These are phyloP conservation scores for Dinochytrium kinnereticum DNA, from an alignment of 371 early-diverging fungal genomes.

Conservation along the genomic window DNA sequence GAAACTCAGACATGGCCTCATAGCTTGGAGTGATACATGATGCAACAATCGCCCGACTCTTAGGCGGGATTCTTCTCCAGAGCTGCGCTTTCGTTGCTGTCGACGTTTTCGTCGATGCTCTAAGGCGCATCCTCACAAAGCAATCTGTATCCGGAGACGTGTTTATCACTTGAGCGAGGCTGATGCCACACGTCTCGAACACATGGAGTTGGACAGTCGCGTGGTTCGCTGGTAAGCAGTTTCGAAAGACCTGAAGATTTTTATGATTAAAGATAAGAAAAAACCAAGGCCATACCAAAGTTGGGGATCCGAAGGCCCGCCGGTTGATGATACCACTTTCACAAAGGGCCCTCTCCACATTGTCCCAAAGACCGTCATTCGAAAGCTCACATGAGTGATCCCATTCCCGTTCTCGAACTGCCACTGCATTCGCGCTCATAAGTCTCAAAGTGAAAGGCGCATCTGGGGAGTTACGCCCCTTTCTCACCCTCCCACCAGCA, in stretches of 20 bases:
- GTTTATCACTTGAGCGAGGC: slow-evolving; percentile 25
- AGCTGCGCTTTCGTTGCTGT: slow-evolving; percentile 3
- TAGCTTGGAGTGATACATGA: slow-evolving; percentile 22
- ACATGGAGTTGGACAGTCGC: slow-evolving; percentile 8
- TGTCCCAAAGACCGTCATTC: slow-evolving; percentile 22
- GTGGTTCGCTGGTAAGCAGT: not conserved
- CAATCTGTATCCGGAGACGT: not conserved
- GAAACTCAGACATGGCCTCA: slow-evolving; percentile 22
- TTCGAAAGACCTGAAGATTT: not conserved
- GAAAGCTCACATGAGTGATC: not conserved
- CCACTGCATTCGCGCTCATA: slow-evolving; percentile 25
- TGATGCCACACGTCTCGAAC: slow-evolving; percentile 19
- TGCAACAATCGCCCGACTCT: slow-evolving; percentile 15
- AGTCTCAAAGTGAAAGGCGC: slow-evolving; percentile 25
- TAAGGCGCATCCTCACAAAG: not conserved
- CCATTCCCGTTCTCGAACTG: not conserved
- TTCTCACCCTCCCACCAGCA: slow-evolving; percentile 22
- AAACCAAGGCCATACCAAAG: slow-evolving; percentile 11
- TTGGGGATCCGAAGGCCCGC: not conserved
- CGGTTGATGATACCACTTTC: slow-evolving; percentile 9
- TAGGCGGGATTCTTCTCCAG: slow-evolving; percentile 20
- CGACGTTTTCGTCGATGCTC: slow-evolving; percentile 23
- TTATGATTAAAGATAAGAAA: slow-evolving; percentile 18
- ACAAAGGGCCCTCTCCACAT: slow-evolving; percentile 17
- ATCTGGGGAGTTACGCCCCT: not conserved